A percentile compares a stretch with the other conserved stretches of the same genome.
phyloP scores from a whole-genome alignment of 768 basidiomycete genomes.

The Mycena haematopus region DNA sequence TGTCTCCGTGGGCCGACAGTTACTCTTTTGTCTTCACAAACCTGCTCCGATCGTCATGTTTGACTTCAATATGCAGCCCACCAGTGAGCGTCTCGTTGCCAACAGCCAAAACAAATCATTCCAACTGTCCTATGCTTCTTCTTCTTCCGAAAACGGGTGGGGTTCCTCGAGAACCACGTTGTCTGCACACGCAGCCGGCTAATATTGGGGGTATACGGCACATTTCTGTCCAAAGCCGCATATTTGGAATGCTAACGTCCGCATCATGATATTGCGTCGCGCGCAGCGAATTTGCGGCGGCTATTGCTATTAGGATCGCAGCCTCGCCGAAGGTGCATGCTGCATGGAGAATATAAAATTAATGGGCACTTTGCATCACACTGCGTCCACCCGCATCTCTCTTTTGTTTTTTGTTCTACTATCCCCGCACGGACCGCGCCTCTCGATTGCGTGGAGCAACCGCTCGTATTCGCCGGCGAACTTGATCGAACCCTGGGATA shows the following conservation, averaged over 20 bases:
- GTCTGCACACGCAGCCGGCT: slow-evolving; percentile 10
- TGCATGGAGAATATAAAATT: slow-evolving; percentile 21
- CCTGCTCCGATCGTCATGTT: background rate
- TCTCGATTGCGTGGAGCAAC: background rate
- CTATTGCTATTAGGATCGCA: slow-evolving; percentile 5
- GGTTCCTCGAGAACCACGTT: slow-evolving; percentile 14
- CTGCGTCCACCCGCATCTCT: slow-evolving; percentile 4
- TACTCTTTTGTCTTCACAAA: slow-evolving; percentile 20
- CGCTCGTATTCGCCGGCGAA: background rate
- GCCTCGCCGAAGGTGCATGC: slow-evolving; percentile 26
- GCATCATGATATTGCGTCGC: slow-evolving; percentile 4
- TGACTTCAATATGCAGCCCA: background rate
- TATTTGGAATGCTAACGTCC: slow-evolving; percentile 1
- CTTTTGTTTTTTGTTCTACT: slow-evolving; percentile 21
- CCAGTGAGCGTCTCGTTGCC: background rate
- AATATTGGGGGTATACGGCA: slow-evolving; percentile 26
- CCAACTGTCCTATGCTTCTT: background rate
- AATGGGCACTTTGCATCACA: slow-evolving; percentile 8
- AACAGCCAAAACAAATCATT: too few relatives aligned
- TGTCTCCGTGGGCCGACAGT: slow-evolving; percentile 1
- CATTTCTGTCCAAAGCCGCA: background rate
- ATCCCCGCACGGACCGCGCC: slow-evolving; percentile 21
- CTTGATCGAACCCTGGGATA: slow-evolving; percentile 14
- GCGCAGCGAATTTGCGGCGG: background rate
- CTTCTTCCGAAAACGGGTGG: background rate